Base-by-base conservation (phyloP, 148 eudicot species). In the Pharnaceum exiguum region DNA sequence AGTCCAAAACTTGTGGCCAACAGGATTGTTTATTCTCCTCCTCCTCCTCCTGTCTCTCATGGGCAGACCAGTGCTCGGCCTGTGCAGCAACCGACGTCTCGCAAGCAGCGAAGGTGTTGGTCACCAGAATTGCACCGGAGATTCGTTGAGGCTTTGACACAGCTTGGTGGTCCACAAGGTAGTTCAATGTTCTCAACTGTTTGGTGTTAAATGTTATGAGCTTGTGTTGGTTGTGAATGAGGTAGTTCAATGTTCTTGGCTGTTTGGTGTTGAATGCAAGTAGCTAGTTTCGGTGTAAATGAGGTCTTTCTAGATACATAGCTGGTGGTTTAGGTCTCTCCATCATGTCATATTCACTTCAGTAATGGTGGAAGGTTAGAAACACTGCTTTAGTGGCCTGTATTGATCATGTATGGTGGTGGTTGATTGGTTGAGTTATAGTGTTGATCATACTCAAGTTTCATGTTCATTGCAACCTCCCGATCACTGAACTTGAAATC, bases 81-180 rank as follows among this genome's bases (percentile, higher is more conserved):
- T 10, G 48, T 60, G 15, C 75, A 65, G 59, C 80, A 71, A 62
- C 70, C 68, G 40, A 40, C 67, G 56, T 25, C 64, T 36, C 73
- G 96, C 65, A 89, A 89, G 64, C 94, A 85, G 54, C 79, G 96
- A 51, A 74, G 96, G 42, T 86, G 90, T 63, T 89, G 96, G 96
- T 86, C 95, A 1, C 80, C 87, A 0, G 96, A 89, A 33, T 59
- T 89, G 79, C 96, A 89, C 51, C 80, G 90, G 33, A 60, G 72
- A 51, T 89, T 89, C 46, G 77, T 89, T 26, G 68, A 68, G 65
- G 95, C 96, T 62, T 59, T 89, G 66, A 75, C 87, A 49, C 74
- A 79, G 38, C 94, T 89, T 57, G 96, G 96, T 23, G 96, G 96
- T 55, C 46, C 89, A 16, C 90, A 89, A 81, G 96, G 96, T 89